Evolutionary conservation across 2,329 filamentous ascomycete genomes (phyloP).

Genomic region (Neonectria magnoliae): DNA sequence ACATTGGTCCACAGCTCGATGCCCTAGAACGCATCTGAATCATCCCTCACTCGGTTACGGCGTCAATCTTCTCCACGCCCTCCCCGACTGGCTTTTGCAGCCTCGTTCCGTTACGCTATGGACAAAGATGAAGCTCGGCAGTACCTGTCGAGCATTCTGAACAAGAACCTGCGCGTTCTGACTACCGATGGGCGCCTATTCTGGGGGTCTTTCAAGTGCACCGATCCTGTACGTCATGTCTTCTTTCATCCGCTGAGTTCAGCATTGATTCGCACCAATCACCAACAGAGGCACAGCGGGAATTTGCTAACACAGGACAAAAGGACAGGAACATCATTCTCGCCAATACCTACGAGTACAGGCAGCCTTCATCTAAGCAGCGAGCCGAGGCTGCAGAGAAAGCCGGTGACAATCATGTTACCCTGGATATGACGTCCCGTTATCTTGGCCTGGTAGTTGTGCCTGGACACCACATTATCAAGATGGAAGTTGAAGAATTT

Average conservation of each 20-base stretch:
- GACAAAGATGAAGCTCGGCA: constrained; percentile 62
- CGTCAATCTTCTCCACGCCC: constrained; percentile 16
- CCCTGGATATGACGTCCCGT: constrained; percentile 80
- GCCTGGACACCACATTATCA: constrained; percentile 84
- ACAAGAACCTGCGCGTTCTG: constrained; percentile 81
- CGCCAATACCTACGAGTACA: constrained; percentile 87
- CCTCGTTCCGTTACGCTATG: constrained; percentile 45
- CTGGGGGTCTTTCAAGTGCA: constrained; percentile 91
- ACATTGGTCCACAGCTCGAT: constrained; percentile 22
- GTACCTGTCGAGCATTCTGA: constrained; percentile 74
- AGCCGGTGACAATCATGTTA: constrained; percentile 57
- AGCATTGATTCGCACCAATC: too few species aligned
- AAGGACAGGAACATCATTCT: constrained; percentile 92
- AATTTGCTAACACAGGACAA: background rate
- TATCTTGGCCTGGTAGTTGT: constrained; percentile 92
- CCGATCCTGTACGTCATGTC: constrained; percentile 77
- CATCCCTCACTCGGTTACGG: constrained; percentile 10
- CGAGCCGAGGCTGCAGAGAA: constrained; percentile 50
- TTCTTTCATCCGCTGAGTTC: too few species aligned
- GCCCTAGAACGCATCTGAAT: constrained; percentile 16
- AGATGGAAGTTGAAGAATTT: constrained; percentile 88
- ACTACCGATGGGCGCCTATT: constrained; percentile 89
- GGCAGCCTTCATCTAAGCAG: constrained; percentile 70
- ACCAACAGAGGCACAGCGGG: background rate
- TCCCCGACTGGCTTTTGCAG: constrained; percentile 5